Evolutionary conservation across 2,329 filamentous ascomycete genomes (phyloP), one percentile per base, ranked within the genome.

Genomic region (Trichoderma sp.): DNA sequence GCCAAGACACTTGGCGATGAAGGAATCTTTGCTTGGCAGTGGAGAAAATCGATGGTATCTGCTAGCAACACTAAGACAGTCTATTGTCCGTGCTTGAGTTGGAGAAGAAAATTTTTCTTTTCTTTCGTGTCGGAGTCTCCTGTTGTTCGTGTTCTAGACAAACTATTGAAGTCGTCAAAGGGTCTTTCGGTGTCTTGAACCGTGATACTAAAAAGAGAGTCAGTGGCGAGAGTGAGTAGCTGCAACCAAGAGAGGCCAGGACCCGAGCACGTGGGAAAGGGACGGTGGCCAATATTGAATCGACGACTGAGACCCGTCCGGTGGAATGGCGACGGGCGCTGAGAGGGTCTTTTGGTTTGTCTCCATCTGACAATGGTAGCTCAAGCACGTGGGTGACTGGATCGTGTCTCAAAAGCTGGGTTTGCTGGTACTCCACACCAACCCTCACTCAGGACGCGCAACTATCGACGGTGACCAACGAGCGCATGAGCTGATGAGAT

Each of bases 1-100:
- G 65, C 36, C 65, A 59, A 59, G 65, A 47, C n/a, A 67, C 64
- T 67, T 67, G 64, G 64, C 64, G 64, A 67, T 67, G 64, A 28
- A 32, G 53, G 15, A 13, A 32, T 17, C 36, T 17, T 26, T 64
- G 47, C 63, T 66, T 66, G 63, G 63, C 63, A 39, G 32, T 50
- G 47, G 15, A 34, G 47, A 66, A 55, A 55, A 30, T 7, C n/a
- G 30, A 43, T 26, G 65, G n/a, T 6, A n/a, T 26, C n/a, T 53
- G 9, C n/a, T n/a, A 20, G 17, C 17, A 26, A 34, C 43, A 23
- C 43, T 20, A 65, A 23, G n/a, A 26, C n/a, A 7, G 15, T 28
- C 30, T 28, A 55, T 39, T 30, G 20, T 36, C 63, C 63, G 30
- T 50, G 1, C 43, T 50, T 23, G 47, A 53, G 20, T 20, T 20